Evolutionary conservation across 371 early-diverging fungal genomes (phyloP), one percentile per base, ranked within the genome.

Genomic region (Mortierella sp.): DNA sequence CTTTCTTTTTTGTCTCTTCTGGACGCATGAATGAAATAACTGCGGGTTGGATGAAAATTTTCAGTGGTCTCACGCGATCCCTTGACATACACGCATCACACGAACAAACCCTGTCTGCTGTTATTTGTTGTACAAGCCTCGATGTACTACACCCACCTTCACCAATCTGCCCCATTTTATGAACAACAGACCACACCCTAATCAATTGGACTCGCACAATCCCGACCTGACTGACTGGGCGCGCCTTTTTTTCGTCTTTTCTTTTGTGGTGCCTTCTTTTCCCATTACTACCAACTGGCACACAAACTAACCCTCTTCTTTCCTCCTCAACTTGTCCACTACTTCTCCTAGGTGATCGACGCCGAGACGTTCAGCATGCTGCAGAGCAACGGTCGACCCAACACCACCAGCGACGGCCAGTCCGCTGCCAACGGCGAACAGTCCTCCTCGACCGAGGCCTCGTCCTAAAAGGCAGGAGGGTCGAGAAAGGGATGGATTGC

Each of bases 341-440:
- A 50, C 10, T 41, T 40, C 29, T n/a, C 26, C 39, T 69, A 80
- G 80, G 67, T 80, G 65, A 80, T 80, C 58, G 77, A 80, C 39
- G 80, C 80, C 41, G 80, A 72, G 39, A 39, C 80, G 1, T 80
- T 80, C 67, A 58, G 63, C 34, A 76, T 66, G 44, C 76, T 80
- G 26, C 80, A 76, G 47, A 80, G 76, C 66, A 39, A 47, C n/a
- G 44, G 64, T 48, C 58, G 58, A 19, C 40, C 40, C 55, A 10
- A 64, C 37, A 37, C n/a, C 24, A 39, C 41, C 45, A 41, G 47
- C 41, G 55, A 63, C 13, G 69, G 22, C 24, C 63, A 72, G 55
- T 19, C 37, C 5, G 29, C 47, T 16, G 66, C 73, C 22, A 48
- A 70, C 52, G 61, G 19, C 24, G 48, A 43, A 14, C 47, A 50